Evolutionary conservation across 164 flowering plant species (phyloP), one percentile per base, ranked within the genome.

Genomic region (Sextonia rubra): DNA sequence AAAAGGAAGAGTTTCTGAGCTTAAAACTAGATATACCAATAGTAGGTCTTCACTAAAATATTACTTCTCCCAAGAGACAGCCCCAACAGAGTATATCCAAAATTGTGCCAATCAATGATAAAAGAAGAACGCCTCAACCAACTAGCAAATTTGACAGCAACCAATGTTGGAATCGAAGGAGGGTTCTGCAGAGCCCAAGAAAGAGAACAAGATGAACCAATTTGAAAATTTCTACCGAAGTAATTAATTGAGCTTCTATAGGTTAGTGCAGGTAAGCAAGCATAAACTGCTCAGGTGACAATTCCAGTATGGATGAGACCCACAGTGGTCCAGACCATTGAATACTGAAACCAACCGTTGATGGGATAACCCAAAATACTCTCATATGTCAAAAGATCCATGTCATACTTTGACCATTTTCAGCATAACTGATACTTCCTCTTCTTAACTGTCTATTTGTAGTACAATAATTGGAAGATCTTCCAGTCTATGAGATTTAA

Each of bases 71-170:
- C 99, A 67, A 95, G 84, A 66, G 98, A 90, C 73, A 95, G 64
- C 0, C 84, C 89, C 62, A 95, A 82, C 62, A 95, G 72, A 12
- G 99, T 95, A 70, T 91, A 90, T 74, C 99, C 99, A 85, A 94
- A 92, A 80, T 92, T 94, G 83, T 95, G 99, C 99, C 96, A 91
- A 85, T 95, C 99, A 60, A 95, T 75, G 55, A 94, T 71, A 75
- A 89, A 84, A 23, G 88, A 77, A 60, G 96, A 86, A 18, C 65
- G 71, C 81, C 91, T 84, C 71, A 87, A 64, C 87, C 87, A 87
- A 85, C 99, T 91, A 27, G 92, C 98, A 91, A 89, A 91, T 85
- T 84, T 87, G 49, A 90, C 97, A 80, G 90, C 97, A 68, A 89
- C 83, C 82, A 95, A 82, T 29, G 97, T 88, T 60, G 99, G 99